Conservation (phyloP, 2,329 filamentous ascomycete genomes). For the Fusarium begoniae region DNA sequence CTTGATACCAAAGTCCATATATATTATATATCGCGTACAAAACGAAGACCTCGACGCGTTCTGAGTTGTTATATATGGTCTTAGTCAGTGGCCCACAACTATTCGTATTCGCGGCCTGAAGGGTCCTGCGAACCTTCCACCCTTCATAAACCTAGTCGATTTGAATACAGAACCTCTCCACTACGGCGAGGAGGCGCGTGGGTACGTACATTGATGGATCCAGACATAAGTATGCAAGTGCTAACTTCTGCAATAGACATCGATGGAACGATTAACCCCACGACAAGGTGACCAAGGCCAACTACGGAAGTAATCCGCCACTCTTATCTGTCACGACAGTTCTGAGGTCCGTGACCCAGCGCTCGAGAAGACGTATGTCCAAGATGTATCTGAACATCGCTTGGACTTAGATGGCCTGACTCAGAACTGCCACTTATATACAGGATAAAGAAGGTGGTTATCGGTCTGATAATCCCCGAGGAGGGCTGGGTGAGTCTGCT, state of each 20-base stretch:
- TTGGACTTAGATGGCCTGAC: too few species aligned
- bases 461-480: too few species aligned
- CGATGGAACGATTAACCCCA: not conserved
- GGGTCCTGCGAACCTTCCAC: not conserved
- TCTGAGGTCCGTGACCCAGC: not conserved
- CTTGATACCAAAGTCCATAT: not conserved
- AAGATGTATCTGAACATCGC: not conserved
- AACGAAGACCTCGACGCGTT: too few species aligned
- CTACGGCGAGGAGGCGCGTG: not conserved
- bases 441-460: not conserved
- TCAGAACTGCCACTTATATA: too few species aligned
- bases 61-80: not conserved
- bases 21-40: not conserved
- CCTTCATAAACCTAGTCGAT: not conserved
- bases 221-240: too few species aligned
- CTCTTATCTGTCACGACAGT: not conserved
- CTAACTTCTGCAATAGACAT: not conserved
- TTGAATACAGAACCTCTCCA: not conserved
- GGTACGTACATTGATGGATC: not conserved
- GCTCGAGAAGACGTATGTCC: not conserved
- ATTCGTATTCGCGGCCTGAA: not conserved
- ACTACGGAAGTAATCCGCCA: not conserved
- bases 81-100: not conserved
- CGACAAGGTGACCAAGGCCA: not conserved
- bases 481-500: too few species aligned